These are phyloP conservation scores for Candida rishiriensis DNA, from an alignment of 805 yeast species.

Conservation along the genomic window DNA sequence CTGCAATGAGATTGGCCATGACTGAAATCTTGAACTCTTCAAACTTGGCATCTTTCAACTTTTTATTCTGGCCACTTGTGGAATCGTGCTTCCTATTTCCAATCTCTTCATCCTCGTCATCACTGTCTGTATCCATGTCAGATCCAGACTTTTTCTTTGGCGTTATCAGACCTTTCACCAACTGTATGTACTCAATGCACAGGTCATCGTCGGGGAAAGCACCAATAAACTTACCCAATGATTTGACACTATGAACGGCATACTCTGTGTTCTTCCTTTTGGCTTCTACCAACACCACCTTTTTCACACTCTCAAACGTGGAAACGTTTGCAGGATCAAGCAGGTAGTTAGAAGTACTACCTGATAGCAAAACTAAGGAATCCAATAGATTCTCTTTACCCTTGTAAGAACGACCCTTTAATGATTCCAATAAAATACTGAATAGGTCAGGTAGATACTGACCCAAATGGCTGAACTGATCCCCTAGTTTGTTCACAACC, in stretches of 20 bases:
- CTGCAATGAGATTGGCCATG: slow-evolving; percentile 9
- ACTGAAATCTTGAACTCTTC: slow-evolving; percentile 15
- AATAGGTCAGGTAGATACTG: slow-evolving; percentile 36
- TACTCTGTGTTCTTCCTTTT: slow-evolving; percentile 63
- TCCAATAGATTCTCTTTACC: slow-evolving; percentile 79
- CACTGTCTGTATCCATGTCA: slow-evolving; percentile 32
- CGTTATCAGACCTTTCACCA: slow-evolving; percentile 18
- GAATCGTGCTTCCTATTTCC: slow-evolving; percentile 17
- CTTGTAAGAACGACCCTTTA: slow-evolving; percentile 77
- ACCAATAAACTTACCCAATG: slow-evolving; percentile 45
- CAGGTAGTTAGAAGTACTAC: slow-evolving; percentile 39
- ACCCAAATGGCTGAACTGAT: slow-evolving; percentile 16
- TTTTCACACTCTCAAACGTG: slow-evolving; percentile 35
- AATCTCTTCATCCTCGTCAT: slow-evolving; percentile 29
- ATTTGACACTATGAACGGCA: slow-evolving; percentile 49
- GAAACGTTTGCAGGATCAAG: slow-evolving; percentile 21
- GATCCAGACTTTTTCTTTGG: slow-evolving; percentile 26
- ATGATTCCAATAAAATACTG: slow-evolving; percentile 50
- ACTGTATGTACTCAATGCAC: slow-evolving; percentile 34
- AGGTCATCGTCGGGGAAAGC: slow-evolving; percentile 29
- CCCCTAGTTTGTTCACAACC: slow-evolving; percentile 45
- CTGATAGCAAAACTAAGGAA: slow-evolving; percentile 58
- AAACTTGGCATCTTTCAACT: slow-evolving; percentile 13
- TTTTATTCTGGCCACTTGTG: slow-evolving; percentile 11
- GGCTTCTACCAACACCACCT: slow-evolving; percentile 53